These are phyloP conservation scores for Fusarium virguliforme DNA, from an alignment of 2,329 filamentous ascomycete species.

Conservation along the genomic window DNA sequence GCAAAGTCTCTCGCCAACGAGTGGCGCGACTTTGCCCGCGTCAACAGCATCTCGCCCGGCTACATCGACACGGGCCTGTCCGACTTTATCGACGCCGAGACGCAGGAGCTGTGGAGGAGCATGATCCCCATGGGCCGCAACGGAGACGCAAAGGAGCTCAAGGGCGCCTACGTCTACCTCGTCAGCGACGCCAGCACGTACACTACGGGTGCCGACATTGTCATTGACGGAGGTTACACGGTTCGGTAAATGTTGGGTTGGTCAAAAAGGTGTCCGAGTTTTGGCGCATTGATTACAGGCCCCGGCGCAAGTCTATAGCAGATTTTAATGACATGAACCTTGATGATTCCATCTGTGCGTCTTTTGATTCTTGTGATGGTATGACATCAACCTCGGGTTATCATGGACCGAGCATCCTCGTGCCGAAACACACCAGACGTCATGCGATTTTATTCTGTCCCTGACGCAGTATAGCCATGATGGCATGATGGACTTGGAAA, in stretches of 20 bases:
- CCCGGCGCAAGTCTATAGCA: constrained; percentile 16
- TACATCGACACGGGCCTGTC: constrained; percentile 80
- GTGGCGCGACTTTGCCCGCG: constrained; percentile 78
- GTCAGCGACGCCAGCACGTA: constrained; percentile 83
- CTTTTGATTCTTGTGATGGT: not conserved
- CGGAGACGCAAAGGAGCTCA: constrained; percentile 78
- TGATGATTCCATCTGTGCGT: not conserved
- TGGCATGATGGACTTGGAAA: not conserved
- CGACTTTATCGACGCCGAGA: constrained; percentile 75
- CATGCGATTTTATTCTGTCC: not conserved
- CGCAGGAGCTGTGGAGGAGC: constrained; percentile 79
- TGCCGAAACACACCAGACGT: not conserved
- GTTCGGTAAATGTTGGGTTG: constrained; percentile 56
- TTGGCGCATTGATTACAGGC: constrained; percentile 20
- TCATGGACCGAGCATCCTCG: not conserved
- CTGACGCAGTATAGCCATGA: not conserved
- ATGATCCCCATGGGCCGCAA: constrained; percentile 83
- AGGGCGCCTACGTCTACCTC: constrained; percentile 85
- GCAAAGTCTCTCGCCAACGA: constrained; percentile 71
- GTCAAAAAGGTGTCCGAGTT: constrained; percentile 30
- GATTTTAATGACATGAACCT: constrained; percentile 30
- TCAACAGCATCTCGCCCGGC: constrained; percentile 77
- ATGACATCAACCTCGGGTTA: not conserved
- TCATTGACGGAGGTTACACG: constrained; percentile 81
- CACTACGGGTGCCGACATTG: constrained; percentile 79